Percentiles rank a stretch among this genome's conserved stretches.
phyloP scores from a whole-genome alignment of 1,284 basidiomycete species.

The Tilletiaria anomala region DNA sequence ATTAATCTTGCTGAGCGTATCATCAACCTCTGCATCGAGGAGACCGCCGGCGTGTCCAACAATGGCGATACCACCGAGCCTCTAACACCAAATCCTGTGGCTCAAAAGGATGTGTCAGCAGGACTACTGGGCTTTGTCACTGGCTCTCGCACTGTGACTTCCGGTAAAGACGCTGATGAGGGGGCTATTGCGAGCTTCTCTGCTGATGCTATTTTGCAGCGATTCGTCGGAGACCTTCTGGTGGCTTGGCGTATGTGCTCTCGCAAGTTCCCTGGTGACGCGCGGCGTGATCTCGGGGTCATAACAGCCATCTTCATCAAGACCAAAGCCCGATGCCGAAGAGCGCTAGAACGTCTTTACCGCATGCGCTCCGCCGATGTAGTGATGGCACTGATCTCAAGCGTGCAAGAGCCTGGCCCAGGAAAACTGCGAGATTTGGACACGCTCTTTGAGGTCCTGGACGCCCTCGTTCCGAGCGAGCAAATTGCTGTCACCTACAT shows the following conservation, averaged over 20 bases:
- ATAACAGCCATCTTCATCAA: too few relatives aligned
- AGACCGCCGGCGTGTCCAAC: constrained; percentile 1
- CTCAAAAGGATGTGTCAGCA: not conserved
- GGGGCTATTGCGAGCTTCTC: too few relatives aligned
- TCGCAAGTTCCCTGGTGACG: too few relatives aligned
- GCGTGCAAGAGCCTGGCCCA: not conserved
- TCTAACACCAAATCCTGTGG: not conserved
- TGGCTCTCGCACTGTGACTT: constrained; percentile 46
- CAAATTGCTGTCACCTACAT: constrained; percentile 78
- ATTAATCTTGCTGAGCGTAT: constrained; percentile 20
- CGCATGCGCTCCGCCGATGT: constrained; percentile 63
- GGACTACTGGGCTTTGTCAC: not conserved
- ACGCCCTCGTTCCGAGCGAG: constrained; percentile 66
- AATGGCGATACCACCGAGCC: not conserved
- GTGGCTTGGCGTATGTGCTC: too few relatives aligned
- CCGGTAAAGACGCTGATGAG: too few relatives aligned
- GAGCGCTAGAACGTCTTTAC: constrained; percentile 74
- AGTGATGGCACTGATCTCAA: constrained; percentile 55
- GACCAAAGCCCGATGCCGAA: constrained; percentile 39
- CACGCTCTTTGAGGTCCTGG: constrained; percentile 61
- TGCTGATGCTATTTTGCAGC: too few relatives aligned
- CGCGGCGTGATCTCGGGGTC: too few relatives aligned
- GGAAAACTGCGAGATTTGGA: constrained; percentile 29
- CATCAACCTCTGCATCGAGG: constrained; percentile 7
- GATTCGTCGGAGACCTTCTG: too few relatives aligned